These are phyloP conservation scores for Stagonosporopsis chrysanthemi DNA, from an alignment of 2,329 filamentous ascomycete genomes.

Conservation along the genomic window DNA sequence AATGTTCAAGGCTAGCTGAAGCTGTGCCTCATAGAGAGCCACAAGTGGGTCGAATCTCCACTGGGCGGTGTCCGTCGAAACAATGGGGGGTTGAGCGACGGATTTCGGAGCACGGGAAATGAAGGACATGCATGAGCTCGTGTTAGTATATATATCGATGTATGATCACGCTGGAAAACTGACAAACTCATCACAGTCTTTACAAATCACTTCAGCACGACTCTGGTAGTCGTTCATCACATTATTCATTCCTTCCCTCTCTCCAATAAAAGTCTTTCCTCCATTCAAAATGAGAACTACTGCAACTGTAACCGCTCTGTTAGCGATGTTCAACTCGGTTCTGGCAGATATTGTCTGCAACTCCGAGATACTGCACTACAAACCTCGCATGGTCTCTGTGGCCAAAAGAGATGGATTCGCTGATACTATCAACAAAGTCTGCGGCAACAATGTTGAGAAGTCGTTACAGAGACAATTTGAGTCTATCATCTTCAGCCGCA, in stretches of 20 bases:
- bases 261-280: neutral
- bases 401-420: neutral
- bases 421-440: neutral
- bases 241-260: neutral
- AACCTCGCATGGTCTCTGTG: neutral
- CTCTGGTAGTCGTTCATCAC: neutral
- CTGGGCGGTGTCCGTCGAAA: too few species aligned
- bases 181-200: neutral
- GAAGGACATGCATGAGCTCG: too few species aligned
- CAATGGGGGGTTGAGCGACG: too few species aligned
- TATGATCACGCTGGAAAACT: neutral
- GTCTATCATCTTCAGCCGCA: neutral
- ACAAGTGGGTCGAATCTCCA: too few species aligned
- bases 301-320: neutral
- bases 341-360: neutral
- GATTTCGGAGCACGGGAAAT: too few species aligned
- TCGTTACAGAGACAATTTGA: neutral
- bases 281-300: neutral
- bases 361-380: neutral
- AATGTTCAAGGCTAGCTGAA: too few species aligned
- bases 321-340: neutral
- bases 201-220: neutral
- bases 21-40: too few species aligned
- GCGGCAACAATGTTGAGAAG: neutral
- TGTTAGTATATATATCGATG: neutral